Evolutionary conservation across 2,329 filamentous ascomycete genomes (phyloP), one percentile per base, ranked within the genome.

Genomic region (Trichoderma pleuroti): DNA sequence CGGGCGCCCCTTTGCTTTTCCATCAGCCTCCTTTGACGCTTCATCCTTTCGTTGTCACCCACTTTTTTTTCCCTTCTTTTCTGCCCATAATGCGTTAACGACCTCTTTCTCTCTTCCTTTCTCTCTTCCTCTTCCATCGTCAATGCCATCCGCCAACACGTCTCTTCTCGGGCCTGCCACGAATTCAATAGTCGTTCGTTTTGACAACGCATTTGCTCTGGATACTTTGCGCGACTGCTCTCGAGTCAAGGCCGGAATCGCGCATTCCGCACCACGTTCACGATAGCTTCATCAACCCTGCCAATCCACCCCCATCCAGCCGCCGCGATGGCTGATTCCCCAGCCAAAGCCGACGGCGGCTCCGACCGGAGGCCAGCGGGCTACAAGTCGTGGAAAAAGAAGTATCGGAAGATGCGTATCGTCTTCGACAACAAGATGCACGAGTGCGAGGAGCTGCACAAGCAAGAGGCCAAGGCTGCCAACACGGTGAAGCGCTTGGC

Each of bases 361-460:
- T 75, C 77, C 79, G 70, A 86, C 62, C 76, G 77, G 61, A 79
- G 75, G 75, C 77, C 76, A 83, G 80, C 84, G 82, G 76, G 86
- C 83, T 89, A 91, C 80, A 91, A 88, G 77, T 91, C 89, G 57
- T 91, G 87, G 86, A 93, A 93, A 87, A 97, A 97, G 84, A 99
- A 99, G 85, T 99, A 97, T 81, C 91, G 92, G 76, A 97, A 97
- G 86, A 93, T 96, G 90, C 91, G 92, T 82, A 86, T 91, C 79
- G 85, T 86, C 32, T 97, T 96, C 78, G 92, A 96, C 75, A 86
- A 90, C 64, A 89, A 89, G 77, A 93, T 94, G 88, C 88, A 91
- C 70, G 89, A 93, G 74, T 92, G 93, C 79, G 96, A 97, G 81
- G 87, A 90, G 68, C 86, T 96, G 72, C 96, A 96, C 81, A 89